Conservation (phyloP, 805 yeast genomes). For the Kluyveromyces aestuarii region DNA sequence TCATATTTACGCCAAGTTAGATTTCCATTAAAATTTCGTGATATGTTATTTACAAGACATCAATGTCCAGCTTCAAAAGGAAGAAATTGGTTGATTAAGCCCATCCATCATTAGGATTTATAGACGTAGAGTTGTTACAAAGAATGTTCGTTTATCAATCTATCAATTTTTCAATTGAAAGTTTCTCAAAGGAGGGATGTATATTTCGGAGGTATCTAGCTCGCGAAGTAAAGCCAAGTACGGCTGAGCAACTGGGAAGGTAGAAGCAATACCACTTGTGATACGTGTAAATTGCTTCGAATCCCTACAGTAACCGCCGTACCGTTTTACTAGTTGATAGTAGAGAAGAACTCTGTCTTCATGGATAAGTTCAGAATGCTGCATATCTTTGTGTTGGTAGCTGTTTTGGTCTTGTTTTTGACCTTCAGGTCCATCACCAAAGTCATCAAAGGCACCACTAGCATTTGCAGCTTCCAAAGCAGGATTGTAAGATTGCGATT, state of each 20-base stretch:
- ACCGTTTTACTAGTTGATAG: constrained; percentile 44
- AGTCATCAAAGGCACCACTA: constrained; percentile 31
- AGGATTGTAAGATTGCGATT: constrained; percentile 24
- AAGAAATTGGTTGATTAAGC: neutral
- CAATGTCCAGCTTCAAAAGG: neutral
- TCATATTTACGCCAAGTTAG: neutral
- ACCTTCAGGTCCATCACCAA: constrained; percentile 8
- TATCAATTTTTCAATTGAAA: constrained; percentile 17
- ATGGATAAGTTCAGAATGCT: constrained; percentile 2
- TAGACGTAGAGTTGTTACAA: neutral
- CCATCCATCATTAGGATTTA: neutral
- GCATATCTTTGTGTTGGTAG: constrained; percentile 7
- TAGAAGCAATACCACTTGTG: constrained; percentile 36
- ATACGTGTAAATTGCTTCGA: constrained; percentile 38
- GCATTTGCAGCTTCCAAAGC: constrained; percentile 32
- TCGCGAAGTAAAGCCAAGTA: constrained; percentile 31
- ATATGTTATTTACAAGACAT: neutral
- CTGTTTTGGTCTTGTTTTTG: constrained; percentile 8
- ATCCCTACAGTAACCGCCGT: constrained; percentile 39
- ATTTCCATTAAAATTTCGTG: neutral
- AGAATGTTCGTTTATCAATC: constrained; percentile 1
- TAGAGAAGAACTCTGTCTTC: constrained; percentile 44
- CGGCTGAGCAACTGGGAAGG: constrained; percentile 33
- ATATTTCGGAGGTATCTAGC: constrained; percentile 32
- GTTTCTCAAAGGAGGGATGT: constrained; percentile 33